Percentiles rank a stretch among this genome's conserved stretches.
phyloP scores from a whole-genome alignment of 2,329 filamentous ascomycete species.

The Bipolaris zeicola region DNA sequence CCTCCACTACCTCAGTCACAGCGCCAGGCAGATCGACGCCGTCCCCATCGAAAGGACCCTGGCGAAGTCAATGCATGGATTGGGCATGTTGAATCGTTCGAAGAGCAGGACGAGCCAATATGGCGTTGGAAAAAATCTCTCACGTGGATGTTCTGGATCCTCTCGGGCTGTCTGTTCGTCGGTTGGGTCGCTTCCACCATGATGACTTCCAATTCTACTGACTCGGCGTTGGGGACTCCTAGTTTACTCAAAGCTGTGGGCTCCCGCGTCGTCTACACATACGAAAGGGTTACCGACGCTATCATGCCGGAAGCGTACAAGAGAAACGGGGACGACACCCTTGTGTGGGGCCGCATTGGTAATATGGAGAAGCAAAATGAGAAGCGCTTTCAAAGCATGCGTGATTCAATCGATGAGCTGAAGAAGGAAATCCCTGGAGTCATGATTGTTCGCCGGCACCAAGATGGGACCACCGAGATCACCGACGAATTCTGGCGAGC shows the following conservation, averaged over 20 bases:
- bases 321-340: slow-evolving; percentile 17
- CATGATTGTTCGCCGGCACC: slow-evolving; percentile 61
- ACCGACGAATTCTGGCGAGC: slow-evolving; percentile 70
- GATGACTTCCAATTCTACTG: slow-evolving; percentile 5
- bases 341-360: slow-evolving; percentile 27
- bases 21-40: slow-evolving; percentile 7
- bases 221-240: slow-evolving; percentile 12
- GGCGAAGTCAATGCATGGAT: slow-evolving; percentile 28
- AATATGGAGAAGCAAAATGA: slow-evolving; percentile 19
- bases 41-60: slow-evolving; percentile 12
- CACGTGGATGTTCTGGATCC: slow-evolving; percentile 16
- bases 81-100: slow-evolving; percentile 18
- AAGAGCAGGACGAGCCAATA: slow-evolving; percentile 20
- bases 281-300: slow-evolving; percentile 19
- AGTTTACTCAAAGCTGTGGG: slow-evolving; percentile 19
- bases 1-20: slow-evolving; percentile 12
- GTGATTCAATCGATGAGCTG: slow-evolving; percentile 23
- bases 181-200: slow-evolving; percentile 3
- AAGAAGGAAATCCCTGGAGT: slow-evolving; percentile 57
- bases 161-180: slow-evolving; percentile 11
- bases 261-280: slow-evolving; percentile 23
- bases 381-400: slow-evolving; percentile 19
- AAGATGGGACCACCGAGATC: slow-evolving; percentile 61
- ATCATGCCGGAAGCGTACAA: slow-evolving; percentile 22
- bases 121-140: slow-evolving; percentile 22